Evolutionary conservation across 2,329 filamentous ascomycete genomes (phyloP).

Genomic region (Didymella lethalis): DNA sequence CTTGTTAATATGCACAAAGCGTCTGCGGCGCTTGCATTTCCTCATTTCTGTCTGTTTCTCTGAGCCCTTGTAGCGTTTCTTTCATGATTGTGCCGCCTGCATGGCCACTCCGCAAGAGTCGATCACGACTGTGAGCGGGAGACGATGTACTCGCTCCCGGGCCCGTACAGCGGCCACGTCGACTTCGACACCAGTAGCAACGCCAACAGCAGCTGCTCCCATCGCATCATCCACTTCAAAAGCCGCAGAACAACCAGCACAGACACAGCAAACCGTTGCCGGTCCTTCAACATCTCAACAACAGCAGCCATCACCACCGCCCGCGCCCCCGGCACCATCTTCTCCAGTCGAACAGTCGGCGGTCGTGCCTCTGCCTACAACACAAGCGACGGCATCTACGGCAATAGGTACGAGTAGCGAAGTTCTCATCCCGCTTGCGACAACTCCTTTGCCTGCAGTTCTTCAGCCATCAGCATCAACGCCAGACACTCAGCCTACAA

Average conservation of each 20-base stretch:
- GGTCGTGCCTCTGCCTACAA: conserved; percentile 28
- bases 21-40: conserved; percentile 42
- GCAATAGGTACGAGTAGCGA: conserved; percentile 46
- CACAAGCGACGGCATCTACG: conserved; percentile 40
- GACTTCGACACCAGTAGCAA: conserved; percentile 25
- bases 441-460: conserved; percentile 31
- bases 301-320: conserved; percentile 26
- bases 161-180: conserved; percentile 43
- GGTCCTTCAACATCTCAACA: conserved; percentile 25
- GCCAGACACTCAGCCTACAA: conserved; percentile 20
- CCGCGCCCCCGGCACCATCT: conserved; percentile 27
- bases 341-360: conserved; percentile 27
- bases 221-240: conserved; percentile 33
- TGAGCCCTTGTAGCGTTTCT: conserved; percentile 40
- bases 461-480: conserved; percentile 30
- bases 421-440: conserved; percentile 38
- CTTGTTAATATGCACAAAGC: conserved; percentile 49
- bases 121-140: conserved; percentile 50
- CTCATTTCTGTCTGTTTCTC: conserved; percentile 40
- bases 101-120: conserved; percentile 51
- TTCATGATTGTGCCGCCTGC: conserved; percentile 45
- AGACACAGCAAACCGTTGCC: conserved; percentile 33
- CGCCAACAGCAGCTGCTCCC: conserved; percentile 29
- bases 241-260: conserved; percentile 30
- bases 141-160: conserved; percentile 51